Percentiles rank a stretch among this genome's conserved stretches.
Evolutionary conservation across 352 stramenopile species (phyloP).

Genomic region (Phytopythium aichiense): DNA sequence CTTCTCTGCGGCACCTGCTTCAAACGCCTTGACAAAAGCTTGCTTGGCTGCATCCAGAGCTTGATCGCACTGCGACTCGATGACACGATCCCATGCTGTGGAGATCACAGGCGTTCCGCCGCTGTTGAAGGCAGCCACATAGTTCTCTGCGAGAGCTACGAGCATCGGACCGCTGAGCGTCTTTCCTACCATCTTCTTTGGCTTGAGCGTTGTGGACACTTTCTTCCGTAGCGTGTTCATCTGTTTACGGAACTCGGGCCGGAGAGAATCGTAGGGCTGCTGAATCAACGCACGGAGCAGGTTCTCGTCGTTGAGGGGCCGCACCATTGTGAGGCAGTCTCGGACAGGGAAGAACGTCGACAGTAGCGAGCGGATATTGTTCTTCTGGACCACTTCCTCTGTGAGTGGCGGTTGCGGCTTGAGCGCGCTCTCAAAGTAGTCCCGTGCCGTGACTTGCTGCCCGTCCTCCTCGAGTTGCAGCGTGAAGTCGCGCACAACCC

Average conservation of each 20-base stretch:
- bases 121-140: slow-evolving; percentile 64
- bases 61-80: slow-evolving; percentile 63
- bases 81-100: slow-evolving; percentile 77
- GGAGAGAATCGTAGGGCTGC: slow-evolving; percentile 53
- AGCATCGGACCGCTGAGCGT: slow-evolving; percentile 64
- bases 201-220: slow-evolving; percentile 45
- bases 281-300: slow-evolving; percentile 46
- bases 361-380: slow-evolving; percentile 54
- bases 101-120: slow-evolving; percentile 72
- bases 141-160: slow-evolving; percentile 57
- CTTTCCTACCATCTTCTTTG: slow-evolving; percentile 64
- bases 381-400: slow-evolving; percentile 54
- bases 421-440: slow-evolving; percentile 75
- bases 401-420: slow-evolving; percentile 46
- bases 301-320: slow-evolving; percentile 61
- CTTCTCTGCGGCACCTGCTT: slow-evolving; percentile 21
- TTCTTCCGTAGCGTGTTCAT: slow-evolving; percentile 58
- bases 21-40: slow-evolving; percentile 33
- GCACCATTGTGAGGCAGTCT: slow-evolving; percentile 78
- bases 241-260: slow-evolving; percentile 58
- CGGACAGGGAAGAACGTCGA: slow-evolving; percentile 66
- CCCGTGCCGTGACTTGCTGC: slow-evolving; percentile 41
- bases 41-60: slow-evolving; percentile 55
- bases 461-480: slow-evolving; percentile 61
- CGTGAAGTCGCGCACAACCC: slow-evolving; percentile 79